A percentile compares a stretch with the other conserved stretches of the same genome.
phyloP scores from a whole-genome alignment of 73 alveolate genomes.

The Paramecium sexaurelia region DNA sequence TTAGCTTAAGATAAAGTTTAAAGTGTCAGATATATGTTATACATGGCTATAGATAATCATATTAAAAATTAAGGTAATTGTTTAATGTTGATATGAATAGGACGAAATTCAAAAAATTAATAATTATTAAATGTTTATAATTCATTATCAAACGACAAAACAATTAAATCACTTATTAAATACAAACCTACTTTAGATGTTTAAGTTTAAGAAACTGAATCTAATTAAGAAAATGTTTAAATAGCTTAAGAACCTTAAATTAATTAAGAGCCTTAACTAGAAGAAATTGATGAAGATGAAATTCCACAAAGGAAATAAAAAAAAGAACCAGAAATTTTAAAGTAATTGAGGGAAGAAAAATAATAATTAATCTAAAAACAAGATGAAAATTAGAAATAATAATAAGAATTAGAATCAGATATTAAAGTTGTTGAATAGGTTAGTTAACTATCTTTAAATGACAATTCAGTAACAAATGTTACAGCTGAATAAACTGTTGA shows the following conservation, averaged over 20 bases:
- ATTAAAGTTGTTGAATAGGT: neutral
- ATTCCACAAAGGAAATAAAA: neutral
- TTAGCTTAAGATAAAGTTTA: conserved; percentile 39
- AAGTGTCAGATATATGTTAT: neutral
- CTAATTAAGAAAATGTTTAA: neutral
- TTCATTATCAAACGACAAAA: neutral
- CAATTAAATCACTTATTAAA: neutral
- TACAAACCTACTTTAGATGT: neutral
- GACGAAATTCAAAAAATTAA: neutral
- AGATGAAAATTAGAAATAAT: neutral
- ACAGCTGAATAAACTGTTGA: neutral
- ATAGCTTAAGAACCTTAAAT: neutral
- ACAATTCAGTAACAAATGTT: neutral
- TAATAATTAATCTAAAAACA: neutral
- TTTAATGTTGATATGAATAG: neutral
- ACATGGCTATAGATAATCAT: neutral
- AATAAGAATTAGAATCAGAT: neutral
- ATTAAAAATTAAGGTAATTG: neutral
- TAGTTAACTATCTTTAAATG: neutral
- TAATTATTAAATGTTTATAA: neutral
- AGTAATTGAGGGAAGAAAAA: neutral
- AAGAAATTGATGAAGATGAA: conserved; percentile 43
- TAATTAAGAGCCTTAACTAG: neutral
- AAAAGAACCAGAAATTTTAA: neutral
- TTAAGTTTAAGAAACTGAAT: neutral